phyloP scores from a whole-genome alignment of 306 rosid species.

The Hylodesmum podocarpum region DNA sequence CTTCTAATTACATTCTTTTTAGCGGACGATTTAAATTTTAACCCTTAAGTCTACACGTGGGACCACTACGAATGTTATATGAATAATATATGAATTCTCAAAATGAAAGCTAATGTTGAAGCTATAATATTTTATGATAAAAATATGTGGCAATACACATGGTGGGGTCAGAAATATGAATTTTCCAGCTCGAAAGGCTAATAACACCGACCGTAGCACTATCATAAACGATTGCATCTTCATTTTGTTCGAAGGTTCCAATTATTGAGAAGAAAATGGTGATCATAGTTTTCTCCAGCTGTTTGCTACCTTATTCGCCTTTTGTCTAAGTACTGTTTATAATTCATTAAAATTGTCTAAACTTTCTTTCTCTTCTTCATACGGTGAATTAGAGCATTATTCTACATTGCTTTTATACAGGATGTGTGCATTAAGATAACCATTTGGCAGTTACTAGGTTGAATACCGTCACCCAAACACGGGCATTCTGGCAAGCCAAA shows the following conservation, averaged over 20 bases:
- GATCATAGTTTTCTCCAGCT: not conserved
- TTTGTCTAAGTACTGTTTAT: not conserved
- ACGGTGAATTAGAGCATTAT: not conserved
- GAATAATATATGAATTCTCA: not conserved
- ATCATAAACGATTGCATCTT: constrained; percentile 1
- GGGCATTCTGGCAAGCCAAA: too few species aligned
- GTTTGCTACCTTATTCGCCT: not conserved
- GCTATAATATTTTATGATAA: not conserved
- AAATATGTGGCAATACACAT: constrained; percentile 31
- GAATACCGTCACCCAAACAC: too few species aligned
- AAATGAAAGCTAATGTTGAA: not conserved
- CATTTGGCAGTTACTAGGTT: too few species aligned
- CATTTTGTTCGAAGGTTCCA: constrained; percentile 20
- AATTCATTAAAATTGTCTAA: not conserved
- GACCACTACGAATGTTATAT: not conserved
- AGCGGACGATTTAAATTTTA: too few species aligned
- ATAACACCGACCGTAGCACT: constrained; percentile 1
- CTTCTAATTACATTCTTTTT: too few species aligned
- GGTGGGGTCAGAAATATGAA: constrained; percentile 46
- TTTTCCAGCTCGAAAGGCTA: constrained; percentile 47
- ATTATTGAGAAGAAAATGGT: constrained; percentile 11
- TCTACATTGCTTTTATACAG: not conserved
- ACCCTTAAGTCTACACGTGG: not conserved
- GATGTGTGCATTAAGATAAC: too few species aligned
- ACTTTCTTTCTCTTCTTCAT: not conserved